A percentile compares a stretch with the other conserved stretches of the same genome.
Evolutionary conservation across 2,329 filamentous ascomycete species (phyloP).

Genomic region (Pleoardoris graminearum): DNA sequence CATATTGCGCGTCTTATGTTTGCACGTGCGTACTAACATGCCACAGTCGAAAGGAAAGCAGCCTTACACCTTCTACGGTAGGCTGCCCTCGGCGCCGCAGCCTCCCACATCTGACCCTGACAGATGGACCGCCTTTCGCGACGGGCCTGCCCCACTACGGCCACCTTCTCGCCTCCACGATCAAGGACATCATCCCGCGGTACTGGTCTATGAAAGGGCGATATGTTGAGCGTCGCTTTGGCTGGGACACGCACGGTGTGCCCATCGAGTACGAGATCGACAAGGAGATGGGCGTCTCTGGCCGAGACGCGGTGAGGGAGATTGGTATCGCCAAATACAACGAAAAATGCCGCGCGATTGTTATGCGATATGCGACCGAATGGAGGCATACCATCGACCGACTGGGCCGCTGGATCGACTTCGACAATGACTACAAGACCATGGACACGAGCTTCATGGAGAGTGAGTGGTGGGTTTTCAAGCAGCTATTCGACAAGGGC

Average conservation of each 20-base stretch:
- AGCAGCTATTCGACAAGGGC: conserved; percentile 86
- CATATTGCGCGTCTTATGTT: not conserved
- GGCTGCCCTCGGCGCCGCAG: conserved; percentile 60
- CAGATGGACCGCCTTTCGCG: conserved; percentile 62
- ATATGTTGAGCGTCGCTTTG: conserved; percentile 89
- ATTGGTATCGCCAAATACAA: conserved; percentile 90
- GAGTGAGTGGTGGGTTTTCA: conserved; percentile 95
- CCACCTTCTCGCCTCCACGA: conserved; percentile 86
- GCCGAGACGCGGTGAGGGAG: conserved; percentile 82
- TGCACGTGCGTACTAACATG: conserved; percentile 13
- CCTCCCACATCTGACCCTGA: not conserved
- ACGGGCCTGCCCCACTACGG: conserved; percentile 68
- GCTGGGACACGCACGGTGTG: conserved; percentile 93
- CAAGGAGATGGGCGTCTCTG: conserved; percentile 89
- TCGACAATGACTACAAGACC: conserved; percentile 97
- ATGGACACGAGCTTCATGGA: conserved; percentile 98
- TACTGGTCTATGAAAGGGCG: conserved; percentile 98
- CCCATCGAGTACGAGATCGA: conserved; percentile 98
- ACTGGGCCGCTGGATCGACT: conserved; percentile 94
- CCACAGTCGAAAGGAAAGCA: conserved; percentile 70
- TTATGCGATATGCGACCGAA: conserved; percentile 85
- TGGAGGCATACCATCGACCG: conserved; percentile 89
- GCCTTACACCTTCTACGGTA: conserved; percentile 85
- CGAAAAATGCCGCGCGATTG: conserved; percentile 85
- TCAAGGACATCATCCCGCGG: conserved; percentile 94